Conservation (phyloP, 768 basidiomycete species). For the Boletus bicolor region DNA sequence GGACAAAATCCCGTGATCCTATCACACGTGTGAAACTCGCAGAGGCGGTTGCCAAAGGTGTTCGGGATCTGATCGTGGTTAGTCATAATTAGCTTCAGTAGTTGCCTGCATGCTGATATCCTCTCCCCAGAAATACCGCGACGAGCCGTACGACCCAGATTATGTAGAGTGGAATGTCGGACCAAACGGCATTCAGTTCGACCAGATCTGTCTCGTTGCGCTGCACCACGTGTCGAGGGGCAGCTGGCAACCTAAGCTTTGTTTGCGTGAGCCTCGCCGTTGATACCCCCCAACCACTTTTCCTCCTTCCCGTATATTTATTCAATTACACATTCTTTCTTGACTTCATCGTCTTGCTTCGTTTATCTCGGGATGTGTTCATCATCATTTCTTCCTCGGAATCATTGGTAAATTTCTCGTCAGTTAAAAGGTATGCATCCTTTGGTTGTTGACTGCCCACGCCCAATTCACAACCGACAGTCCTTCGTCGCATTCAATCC, state of each 20-base stretch:
- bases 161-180: constrained; percentile 24
- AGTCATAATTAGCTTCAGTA: not conserved
- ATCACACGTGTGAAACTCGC: constrained; percentile 72
- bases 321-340: not conserved
- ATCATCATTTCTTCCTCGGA: not conserved
- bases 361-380: not conserved
- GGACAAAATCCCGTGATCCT: constrained; percentile 68
- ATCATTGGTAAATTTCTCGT: not conserved
- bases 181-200: constrained; percentile 21
- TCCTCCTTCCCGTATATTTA: not conserved
- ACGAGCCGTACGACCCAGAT: constrained; percentile 9
- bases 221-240: constrained; percentile 78
- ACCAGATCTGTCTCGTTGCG: constrained; percentile 54
- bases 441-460: not conserved
- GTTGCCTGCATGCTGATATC: constrained; percentile 10
- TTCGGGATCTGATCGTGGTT: constrained; percentile 64
- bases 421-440: constrained; percentile 1
- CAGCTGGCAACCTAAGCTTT: constrained; percentile 74
- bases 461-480: not conserved
- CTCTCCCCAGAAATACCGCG: constrained; percentile 12
- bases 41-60: constrained; percentile 68
- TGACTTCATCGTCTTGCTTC: not conserved
- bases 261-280: constrained; percentile 36
- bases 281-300: constrained; percentile 3
- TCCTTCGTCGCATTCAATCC: not conserved